A percentile compares a stretch with the other conserved stretches of the same genome.
phyloP scores from a whole-genome alignment of 768 basidiomycete species.

The Russula earlei region DNA sequence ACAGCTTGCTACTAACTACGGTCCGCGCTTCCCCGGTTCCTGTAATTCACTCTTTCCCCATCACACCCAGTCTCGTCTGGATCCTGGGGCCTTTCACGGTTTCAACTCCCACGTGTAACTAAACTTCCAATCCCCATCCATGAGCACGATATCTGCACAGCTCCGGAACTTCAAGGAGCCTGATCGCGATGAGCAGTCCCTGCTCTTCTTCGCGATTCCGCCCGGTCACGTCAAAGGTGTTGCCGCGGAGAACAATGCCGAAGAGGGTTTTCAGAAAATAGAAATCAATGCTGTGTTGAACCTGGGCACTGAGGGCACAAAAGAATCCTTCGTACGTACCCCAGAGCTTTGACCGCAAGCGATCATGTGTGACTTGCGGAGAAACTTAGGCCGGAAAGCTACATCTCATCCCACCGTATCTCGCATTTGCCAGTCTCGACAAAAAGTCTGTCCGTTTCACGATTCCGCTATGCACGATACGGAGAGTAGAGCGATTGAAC shows the following conservation, averaged over 20 bases:
- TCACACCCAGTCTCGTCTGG: neutral
- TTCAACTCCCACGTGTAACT: neutral
- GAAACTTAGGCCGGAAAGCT: slow-evolving; percentile 76
- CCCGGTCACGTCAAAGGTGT: slow-evolving; percentile 24
- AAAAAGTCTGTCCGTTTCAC: slow-evolving; percentile 88
- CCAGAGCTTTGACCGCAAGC: neutral
- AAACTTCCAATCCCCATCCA: slow-evolving; percentile 23
- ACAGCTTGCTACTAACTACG: neutral
- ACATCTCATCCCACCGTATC: slow-evolving; percentile 79
- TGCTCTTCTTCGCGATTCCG: slow-evolving; percentile 83
- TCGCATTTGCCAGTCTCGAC: slow-evolving; percentile 86
- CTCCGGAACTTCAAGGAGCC: slow-evolving; percentile 90
- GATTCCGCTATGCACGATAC: slow-evolving; percentile 82
- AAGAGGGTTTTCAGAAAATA: slow-evolving; percentile 52
- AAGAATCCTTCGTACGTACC: slow-evolving; percentile 73
- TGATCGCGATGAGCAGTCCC: slow-evolving; percentile 73
- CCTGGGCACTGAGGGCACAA: slow-evolving; percentile 65
- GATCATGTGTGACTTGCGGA: neutral
- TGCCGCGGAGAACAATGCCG: slow-evolving; percentile 22
- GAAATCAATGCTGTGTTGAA: slow-evolving; percentile 87
- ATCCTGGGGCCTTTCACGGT: neutral
- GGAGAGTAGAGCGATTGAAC: slow-evolving; percentile 89
- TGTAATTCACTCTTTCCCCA: neutral
- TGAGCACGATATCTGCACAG: slow-evolving; percentile 81
- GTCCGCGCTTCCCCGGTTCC: neutral